Evolutionary conservation across 2,329 filamentous ascomycete species (phyloP).

Genomic region (Xylariomycetidae sp.): DNA sequence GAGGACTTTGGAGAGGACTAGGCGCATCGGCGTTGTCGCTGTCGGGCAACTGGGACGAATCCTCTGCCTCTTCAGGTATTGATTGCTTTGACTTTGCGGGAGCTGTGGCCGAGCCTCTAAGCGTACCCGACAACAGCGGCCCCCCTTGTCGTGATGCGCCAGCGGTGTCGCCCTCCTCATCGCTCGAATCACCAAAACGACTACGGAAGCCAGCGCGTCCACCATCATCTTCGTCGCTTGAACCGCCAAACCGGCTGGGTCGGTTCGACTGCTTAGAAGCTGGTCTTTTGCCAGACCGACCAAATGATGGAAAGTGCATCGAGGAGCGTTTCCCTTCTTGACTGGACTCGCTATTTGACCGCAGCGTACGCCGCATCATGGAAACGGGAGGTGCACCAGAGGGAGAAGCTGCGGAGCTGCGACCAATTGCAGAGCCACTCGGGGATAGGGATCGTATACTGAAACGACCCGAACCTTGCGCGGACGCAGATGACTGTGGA

Average conservation of each 20-base stretch:
- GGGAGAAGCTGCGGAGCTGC: constrained; percentile 36
- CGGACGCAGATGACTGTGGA: constrained; percentile 30
- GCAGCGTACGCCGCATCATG: constrained; percentile 42
- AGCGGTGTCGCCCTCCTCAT: constrained; percentile 48
- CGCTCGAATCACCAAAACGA: constrained; percentile 69
- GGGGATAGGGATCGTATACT: constrained; percentile 70
- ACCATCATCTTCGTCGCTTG: constrained; percentile 55
- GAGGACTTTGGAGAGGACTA: constrained; percentile 20
- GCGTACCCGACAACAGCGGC: constrained; percentile 24
- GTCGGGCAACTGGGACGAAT: constrained; percentile 57
- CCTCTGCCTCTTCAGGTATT: constrained; percentile 44
- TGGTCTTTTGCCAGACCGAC: constrained; percentile 32
- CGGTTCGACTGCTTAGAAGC: constrained; percentile 17
- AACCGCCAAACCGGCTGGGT: constrained; percentile 53
- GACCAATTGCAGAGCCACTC: constrained; percentile 48
- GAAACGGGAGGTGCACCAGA: constrained; percentile 33
- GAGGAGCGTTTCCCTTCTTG: constrained; percentile 30
- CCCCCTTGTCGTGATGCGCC: constrained; percentile 23
- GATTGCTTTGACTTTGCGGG: constrained; percentile 51
- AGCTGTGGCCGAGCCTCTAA: constrained; percentile 25
- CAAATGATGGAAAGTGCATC: constrained; percentile 40
- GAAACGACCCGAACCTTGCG: constrained; percentile 53
- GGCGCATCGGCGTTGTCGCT: constrained; percentile 45
- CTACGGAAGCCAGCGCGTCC: constrained; percentile 39
- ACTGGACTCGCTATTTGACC: constrained; percentile 32